Base-by-base conservation (phyloP, 2,329 filamentous ascomycete genomes). In the Tolypocladium album region DNA sequence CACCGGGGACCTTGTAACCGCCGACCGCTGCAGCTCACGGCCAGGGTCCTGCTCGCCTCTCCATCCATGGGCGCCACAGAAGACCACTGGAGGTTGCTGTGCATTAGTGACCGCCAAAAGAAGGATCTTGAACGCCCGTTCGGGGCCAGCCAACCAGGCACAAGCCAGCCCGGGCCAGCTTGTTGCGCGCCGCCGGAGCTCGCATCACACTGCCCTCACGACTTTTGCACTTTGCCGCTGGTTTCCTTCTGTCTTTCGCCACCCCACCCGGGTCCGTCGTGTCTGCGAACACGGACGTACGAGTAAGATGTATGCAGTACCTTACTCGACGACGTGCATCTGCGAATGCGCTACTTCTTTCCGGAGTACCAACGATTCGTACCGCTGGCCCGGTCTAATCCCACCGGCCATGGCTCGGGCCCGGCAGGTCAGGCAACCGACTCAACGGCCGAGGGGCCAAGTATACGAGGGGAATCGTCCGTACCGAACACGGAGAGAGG, bases 71-170 rank as follows among this genome's bases (percentile, higher is more conserved):
- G 31, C 12, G 4, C 31, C 50, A 36, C 27, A 36, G 31, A 36
- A n/a, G 17, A 36, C 31, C 17, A 27, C 47, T 34, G 27, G 47
- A 52, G 27, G 43, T 31, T 66, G 63, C 62, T 64, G 62, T 71
- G 71, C 71, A 72, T 73, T 71, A 72, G 70, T 67, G 68, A 68
- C 66, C 64, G 66, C 64, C 67, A 67, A 62, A 67, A 62, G 62
- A 69, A 65, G 72, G 67, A 72, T 72, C 67, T 72, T 64, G 66
- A 66, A 69, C 66, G 66, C 20, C 24, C 15, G 24, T 34, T n/a
- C 66, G 63, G 63, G 66, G 62, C 64, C 64, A 62, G 63, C 64
- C 65, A 71, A 65, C 66, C 66, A 69, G 47, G 27, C 47, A 47
- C 43, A 27, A 8, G 43, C 22, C 22, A 17, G 22, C 22, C 22